Evolutionary conservation across 306 rosid genomes (phyloP), one percentile per base, ranked within the genome.

Genomic region (Senna tora): DNA sequence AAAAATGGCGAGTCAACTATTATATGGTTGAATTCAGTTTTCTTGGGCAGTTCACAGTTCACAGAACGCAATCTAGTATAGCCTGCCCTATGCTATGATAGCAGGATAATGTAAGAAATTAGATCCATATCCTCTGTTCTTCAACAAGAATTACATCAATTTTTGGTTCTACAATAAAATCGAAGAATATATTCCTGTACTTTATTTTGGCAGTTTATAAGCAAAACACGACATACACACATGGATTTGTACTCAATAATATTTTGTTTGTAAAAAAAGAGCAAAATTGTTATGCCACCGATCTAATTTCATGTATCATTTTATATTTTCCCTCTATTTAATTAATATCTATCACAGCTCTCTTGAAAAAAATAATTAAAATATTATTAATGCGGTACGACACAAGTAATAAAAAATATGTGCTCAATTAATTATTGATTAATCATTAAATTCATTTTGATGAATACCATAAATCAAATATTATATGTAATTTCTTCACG

Each of bases 31-130:
- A 62, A 42, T 74, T 86, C 84, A 21, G 81, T 75, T 86, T 79
- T 79, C 72, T 79, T 20, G 83, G 85, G 84, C 82, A 76, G 85
- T 86, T 73, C 82, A 78, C 78, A 77, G 70, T 86, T 73, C 82
- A 78, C 79, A 77, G 70, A 45, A 51, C 64, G 75, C 81, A 80
- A 84, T 81, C 91, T 84, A 84, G 91, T 60, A 46, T 62, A 52
- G 32, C 38, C 76, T 17, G 33, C 50, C 67, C 67, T 61, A 38
- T 38, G 49, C 47, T 38, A 38, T 17, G 50, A 63, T 60, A 67
- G 6, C 13, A 22, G 49, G 74, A 83, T 81, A 74, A 74, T 77
- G 14, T 83, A 42, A 54, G 15, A 71, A 79, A 74, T 64, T 79
- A 28, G 74, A 65, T 38, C 83, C 82, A 65, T n/a, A n/a, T 53